Percentiles rank a stretch among this genome's conserved stretches.
Evolutionary conservation across 371 early-diverging fungal genomes (phyloP).

Genomic region (Parasitella parasitica): DNA sequence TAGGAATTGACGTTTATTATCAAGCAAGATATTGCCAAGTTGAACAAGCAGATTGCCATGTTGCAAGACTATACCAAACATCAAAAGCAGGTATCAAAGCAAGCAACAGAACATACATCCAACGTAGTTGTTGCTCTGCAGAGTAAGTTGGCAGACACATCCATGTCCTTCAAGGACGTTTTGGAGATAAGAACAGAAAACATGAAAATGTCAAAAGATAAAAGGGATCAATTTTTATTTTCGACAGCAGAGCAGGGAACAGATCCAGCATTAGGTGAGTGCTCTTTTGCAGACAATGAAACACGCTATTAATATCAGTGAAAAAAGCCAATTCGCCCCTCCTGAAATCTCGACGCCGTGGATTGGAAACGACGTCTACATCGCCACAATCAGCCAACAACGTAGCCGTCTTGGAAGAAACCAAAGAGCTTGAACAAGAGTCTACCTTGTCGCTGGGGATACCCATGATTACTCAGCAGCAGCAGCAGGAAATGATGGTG

Average conservation of each 20-base stretch:
- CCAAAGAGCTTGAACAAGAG: conserved; percentile 16
- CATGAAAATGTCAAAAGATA: conserved; percentile 73
- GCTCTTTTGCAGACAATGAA: not conserved
- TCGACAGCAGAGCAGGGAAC: conserved; percentile 38
- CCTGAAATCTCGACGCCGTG: conserved; percentile 49
- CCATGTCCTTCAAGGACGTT: conserved; percentile 89
- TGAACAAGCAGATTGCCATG: conserved; percentile 88
- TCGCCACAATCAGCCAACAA: conserved; percentile 15
- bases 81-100: conserved; percentile 60
- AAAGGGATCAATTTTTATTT: conserved; percentile 62
- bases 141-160: conserved; percentile 86
- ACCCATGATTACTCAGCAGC: conserved; percentile 50
- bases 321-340: conserved; percentile 68
- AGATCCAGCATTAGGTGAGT: conserved; percentile 34
- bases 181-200: conserved; percentile 87
- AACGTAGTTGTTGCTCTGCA: conserved; percentile 91
- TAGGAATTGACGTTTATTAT: conserved; percentile 92
- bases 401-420: not conserved
- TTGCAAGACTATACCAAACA: conserved; percentile 67
- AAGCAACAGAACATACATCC: conserved; percentile 89
- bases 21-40: conserved; percentile 92
- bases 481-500: conserved; percentile 52
- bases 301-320: not conserved
- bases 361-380: conserved; percentile 12
- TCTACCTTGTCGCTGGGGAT: conserved; percentile 44